A percentile compares a stretch with the other conserved stretches of the same genome.
Evolutionary conservation across 148 eudicot genomes (phyloP).

Genomic region (Pharnaceum exiguum): DNA sequence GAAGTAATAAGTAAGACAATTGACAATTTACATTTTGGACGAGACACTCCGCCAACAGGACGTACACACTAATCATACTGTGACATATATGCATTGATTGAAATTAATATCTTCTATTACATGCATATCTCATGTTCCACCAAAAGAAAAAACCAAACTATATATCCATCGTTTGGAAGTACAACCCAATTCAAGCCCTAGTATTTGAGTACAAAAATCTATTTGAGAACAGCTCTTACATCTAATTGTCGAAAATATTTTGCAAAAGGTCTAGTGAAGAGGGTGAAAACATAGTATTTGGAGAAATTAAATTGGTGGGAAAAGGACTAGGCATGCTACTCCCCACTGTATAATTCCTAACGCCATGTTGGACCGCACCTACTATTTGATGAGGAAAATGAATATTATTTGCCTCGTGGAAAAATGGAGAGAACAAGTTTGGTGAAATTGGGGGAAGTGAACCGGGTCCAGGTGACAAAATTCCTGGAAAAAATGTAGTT

Average conservation of each 20-base stretch:
- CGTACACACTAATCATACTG: not conserved
- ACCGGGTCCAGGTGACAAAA: conserved; percentile 72
- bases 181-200: not conserved
- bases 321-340: conserved; percentile 51
- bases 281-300: conserved; percentile 53
- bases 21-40: not conserved
- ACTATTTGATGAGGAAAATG: conserved; percentile 8
- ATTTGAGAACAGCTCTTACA: not conserved
- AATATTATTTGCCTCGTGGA: conserved; percentile 40
- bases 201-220: too few species aligned
- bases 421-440: conserved; percentile 53
- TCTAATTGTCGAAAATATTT: conserved; percentile 34
- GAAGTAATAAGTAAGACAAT: not conserved
- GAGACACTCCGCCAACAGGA: not conserved
- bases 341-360: conserved; percentile 20
- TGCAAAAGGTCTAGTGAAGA: conserved; percentile 64
- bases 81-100: conserved; percentile 1
- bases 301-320: conserved; percentile 39
- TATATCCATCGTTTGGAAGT: not conserved
- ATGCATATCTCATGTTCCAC: not conserved
- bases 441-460: conserved; percentile 58
- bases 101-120: not conserved
- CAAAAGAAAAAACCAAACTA: not conserved
- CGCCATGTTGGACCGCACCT: conserved; percentile 26
- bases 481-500: conserved; percentile 46